Evolutionary conservation across 768 basidiomycete genomes (phyloP), one percentile per base, ranked within the genome.

Genomic region (Suillus plorans): DNA sequence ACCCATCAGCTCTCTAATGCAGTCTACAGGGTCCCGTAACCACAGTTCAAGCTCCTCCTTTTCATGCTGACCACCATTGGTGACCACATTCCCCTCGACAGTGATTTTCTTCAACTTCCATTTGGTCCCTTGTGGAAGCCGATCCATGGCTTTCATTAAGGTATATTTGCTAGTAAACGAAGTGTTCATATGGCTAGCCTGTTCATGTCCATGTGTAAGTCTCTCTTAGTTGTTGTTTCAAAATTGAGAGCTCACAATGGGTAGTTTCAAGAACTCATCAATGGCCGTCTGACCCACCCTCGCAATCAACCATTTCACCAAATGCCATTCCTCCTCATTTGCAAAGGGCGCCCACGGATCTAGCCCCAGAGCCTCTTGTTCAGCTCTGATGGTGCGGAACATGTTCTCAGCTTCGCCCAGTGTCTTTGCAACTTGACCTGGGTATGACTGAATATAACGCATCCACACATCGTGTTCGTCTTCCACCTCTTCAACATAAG

Each of bases 21-120:
- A 72, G 2, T 73, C 75, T 2, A 76, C 63, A 0, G 75, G 72
- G 39, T 77, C 63, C 1, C 69, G 60, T 31, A 56, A 34, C 71
- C 71, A 75, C 4, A 74, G 44, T 59, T 75, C 71, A 5, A 75
- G 10, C 3, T 64, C 58, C 49, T 72, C 69, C 0, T 13, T 57
- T 22, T 36, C 28, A 9, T 8, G 18, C 28, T 70, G 45, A 4
- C 65, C 1, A 1, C 13, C 67, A 52, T 73, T 62, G 31, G 64
- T 60, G 28, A 59, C 64, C 14, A 41, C 3, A 34, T 69, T 64
- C 1, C 70, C 69, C 34, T 37, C 61, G 0, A 65, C 60, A 3
- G 9, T 66, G 28, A 71, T 55, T 20, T 55, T 52, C 47, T 69
- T 64, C 22, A 63, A 66, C 7, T 56, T 58, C 70, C 70, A 71